Base-by-base conservation (phyloP, 2,329 filamentous ascomycete species). In the Penicillium rolfsii region DNA sequence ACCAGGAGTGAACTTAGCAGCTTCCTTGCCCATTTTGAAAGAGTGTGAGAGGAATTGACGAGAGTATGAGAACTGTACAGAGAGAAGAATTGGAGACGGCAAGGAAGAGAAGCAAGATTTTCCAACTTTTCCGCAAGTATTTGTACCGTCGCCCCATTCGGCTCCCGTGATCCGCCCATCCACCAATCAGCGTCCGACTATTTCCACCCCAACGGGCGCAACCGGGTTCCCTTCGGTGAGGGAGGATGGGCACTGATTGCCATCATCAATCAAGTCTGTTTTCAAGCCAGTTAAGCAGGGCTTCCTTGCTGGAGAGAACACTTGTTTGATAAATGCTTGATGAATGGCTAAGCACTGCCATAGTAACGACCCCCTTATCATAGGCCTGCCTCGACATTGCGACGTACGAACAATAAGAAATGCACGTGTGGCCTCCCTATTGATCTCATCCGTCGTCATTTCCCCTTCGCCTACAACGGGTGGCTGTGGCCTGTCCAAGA, bases 131-230 rank as follows among this genome's bases (percentile, higher is more conserved):
- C 19, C n/a, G 11, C 36, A 9, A 24, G 68, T 71, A 74, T 75
- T 76, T 75, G 71, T 75, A 75, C 64, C 64, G 70, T 61, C 57
- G 70, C 68, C 68, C 71, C 71, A 70, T 67, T 65, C 61, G 58
- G 58, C 66, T 73, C 73, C 74, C 74, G 74, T 75, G 73, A 76
- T 73, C 68, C 57, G 57, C 41, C 16, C 2, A 3, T 56, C 24
- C 26, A 38, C 75, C 75, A 77, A 77, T 77, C 73, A 77, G 58
- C n/a, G 59, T 0, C 4, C 3, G 35, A 70, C 70, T 75, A 73
- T 74, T 77, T 76, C 69, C 74, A 63, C 66, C 28, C 50, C 19
- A 26, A 70, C 74, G 75, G 75, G 73, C 73, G 68, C 69, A 70
- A 69, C 69, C 75, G 75, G 75, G 66, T 68, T 61, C 45, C n/a